Conservation (phyloP, 176 grass and related monocot genomes). For the Juncus inflexus region DNA sequence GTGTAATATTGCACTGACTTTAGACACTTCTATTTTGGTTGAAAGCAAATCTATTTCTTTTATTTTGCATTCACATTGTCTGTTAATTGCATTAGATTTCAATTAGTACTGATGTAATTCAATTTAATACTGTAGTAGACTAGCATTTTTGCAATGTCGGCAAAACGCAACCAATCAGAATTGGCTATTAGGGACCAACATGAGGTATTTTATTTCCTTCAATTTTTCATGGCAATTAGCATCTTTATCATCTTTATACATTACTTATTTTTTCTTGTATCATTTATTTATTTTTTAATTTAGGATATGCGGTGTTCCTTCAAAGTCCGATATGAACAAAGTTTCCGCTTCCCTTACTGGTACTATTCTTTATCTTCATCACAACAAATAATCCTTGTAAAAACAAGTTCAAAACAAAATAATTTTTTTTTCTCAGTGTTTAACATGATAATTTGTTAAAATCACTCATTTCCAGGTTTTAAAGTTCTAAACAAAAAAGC, state of each 20-base stretch:
- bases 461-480: too few species aligned
- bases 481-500: background rate
- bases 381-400: background rate
- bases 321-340: conserved; percentile 39
- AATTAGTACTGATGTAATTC: conserved; percentile 8
- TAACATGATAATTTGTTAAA: too few species aligned
- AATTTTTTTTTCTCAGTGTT: background rate
- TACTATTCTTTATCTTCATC: conserved; percentile 15
- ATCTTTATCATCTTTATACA: conserved; percentile 1
- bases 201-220: conserved; percentile 35
- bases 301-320: conserved; percentile 49
- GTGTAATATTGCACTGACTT: background rate
- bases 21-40: background rate
- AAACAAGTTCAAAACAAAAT: background rate
- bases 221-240: background rate
- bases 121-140: conserved; percentile 26
- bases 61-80: background rate
- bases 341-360: conserved; percentile 61
- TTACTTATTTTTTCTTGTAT: conserved; percentile 20
- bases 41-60: background rate
- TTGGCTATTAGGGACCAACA: conserved; percentile 24
- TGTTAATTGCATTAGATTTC: background rate
- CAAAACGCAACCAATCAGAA: conserved; percentile 36
- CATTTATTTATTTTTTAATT: conserved; percentile 19
- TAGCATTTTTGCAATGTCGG: conserved; percentile 41